Base-by-base conservation (phyloP, 352 stramenopile genomes). In the Hyaloperonospora arabidopsidis region DNA sequence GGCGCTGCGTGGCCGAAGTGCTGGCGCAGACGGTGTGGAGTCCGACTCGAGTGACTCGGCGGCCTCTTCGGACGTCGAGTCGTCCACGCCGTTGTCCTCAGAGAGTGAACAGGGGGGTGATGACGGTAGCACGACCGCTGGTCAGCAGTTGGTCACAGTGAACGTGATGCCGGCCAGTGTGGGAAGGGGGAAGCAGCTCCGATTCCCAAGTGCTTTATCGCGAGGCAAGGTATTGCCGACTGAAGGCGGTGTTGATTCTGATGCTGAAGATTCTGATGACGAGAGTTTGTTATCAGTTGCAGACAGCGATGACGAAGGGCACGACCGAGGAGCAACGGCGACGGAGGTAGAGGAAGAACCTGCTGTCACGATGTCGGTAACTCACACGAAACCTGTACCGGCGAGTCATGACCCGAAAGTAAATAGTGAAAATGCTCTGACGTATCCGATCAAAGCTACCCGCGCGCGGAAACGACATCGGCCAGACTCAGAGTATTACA, bases 401-500 rank as follows among this genome's bases (percentile, higher is more conserved):
- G 39, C 34, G 12, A 53, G 29, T 12, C 44, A 57, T 15, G 52
- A 65, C n/a, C n/a, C 38, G 21, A 63, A 59, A 49, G 54, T 3
- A 19, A 56, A 21, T 52, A 65, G 49, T 19, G 57, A 62, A 50
- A 54, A 55, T 15, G 17, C 28, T 14, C 34, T 44, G 14, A 51
- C 54, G 23, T 89, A 90, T 61, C 74, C 76, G 45, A 89, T 89
- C 63, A 88, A 88, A 65, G 81, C 70, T 10, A 60, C 59, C 49
- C 79, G 84, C 15, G 84, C 80, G 19, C 70, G 79, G 38, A 94
- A 94, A 64, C 70, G 84, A 39, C 79, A 92, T 71, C 84, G 81
- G 0, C 84, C 84, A 13, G 76, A 91, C 60, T 89, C 79, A 12
- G 69, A 74, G 0, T 92, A 94, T 64, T 87, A 82, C 65, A 83